Evolutionary conservation across 2,329 filamentous ascomycete species (phyloP).

Genomic region (Colletotrichum spinosum): DNA sequence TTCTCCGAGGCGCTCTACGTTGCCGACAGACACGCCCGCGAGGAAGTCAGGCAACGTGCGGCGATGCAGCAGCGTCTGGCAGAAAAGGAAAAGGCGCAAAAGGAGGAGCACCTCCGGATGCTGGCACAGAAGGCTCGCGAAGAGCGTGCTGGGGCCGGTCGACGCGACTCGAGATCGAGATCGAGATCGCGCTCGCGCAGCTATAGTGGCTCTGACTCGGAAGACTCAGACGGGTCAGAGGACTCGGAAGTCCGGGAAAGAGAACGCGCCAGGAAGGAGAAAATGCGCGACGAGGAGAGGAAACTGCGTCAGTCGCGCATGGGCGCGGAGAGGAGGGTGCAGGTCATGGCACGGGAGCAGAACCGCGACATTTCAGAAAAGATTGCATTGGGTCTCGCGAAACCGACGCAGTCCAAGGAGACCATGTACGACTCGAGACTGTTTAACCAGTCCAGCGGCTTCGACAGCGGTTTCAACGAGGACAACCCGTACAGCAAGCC

Average conservation of each 20-base stretch:
- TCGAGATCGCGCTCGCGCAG: conserved; percentile 59
- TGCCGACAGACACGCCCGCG: conserved; percentile 92
- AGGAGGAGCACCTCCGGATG: conserved; percentile 90
- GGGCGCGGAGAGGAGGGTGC: conserved; percentile 91
- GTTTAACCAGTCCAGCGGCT: conserved; percentile 94
- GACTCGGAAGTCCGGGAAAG: conserved; percentile 80
- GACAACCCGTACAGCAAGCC: conserved; percentile 98
- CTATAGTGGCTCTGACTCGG: conserved; percentile 64
- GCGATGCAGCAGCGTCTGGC: conserved; percentile 96
- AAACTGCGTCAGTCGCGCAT: conserved; percentile 94
- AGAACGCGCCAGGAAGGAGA: conserved; percentile 81
- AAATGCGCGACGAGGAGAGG: conserved; percentile 84
- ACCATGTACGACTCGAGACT: conserved; percentile 97
- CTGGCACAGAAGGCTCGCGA: conserved; percentile 93
- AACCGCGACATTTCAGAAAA: conserved; percentile 98
- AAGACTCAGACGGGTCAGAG: conserved; percentile 67
- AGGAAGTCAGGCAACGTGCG: conserved; percentile 92
- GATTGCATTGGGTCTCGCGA: conserved; percentile 92
- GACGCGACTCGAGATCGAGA: conserved; percentile 52
- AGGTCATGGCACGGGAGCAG: conserved; percentile 94
- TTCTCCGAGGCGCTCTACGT: conserved; percentile 95
- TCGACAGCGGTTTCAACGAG: conserved; percentile 94
- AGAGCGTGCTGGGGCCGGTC: conserved; percentile 71
- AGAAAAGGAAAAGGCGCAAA: conserved; percentile 95
- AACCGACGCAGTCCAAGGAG: conserved; percentile 91